Evolutionary conservation across 1,284 basidiomycete species (phyloP).

Genomic region (Golubevia pallescens): DNA sequence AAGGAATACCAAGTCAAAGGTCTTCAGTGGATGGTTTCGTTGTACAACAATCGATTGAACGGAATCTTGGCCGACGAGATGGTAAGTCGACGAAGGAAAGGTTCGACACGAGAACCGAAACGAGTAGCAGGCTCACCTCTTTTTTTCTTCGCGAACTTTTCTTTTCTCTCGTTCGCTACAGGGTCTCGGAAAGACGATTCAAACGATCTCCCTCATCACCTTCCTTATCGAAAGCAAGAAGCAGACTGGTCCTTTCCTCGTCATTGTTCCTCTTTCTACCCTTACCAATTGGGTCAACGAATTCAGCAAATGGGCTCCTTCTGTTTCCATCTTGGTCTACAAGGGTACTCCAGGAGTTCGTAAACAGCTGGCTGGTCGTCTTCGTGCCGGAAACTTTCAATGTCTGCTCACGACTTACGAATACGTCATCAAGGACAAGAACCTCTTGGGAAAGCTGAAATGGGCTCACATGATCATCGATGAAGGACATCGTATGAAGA

Average conservation of each 20-base stretch:
- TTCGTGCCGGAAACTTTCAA: constrained; percentile 58
- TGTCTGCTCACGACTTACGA: constrained; percentile 63
- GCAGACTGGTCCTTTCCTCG: constrained; percentile 61
- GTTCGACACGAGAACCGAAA: neutral
- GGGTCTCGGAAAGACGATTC: constrained; percentile 64
- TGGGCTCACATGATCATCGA: constrained; percentile 65
- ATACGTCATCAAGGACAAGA: constrained; percentile 65
- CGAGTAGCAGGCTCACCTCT: neutral
- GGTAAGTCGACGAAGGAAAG: constrained; percentile 8
- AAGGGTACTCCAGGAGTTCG: constrained; percentile 60
- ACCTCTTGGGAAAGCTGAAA: constrained; percentile 62
- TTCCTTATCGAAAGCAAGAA: constrained; percentile 64
- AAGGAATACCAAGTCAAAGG: constrained; percentile 65
- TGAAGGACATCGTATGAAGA: constrained; percentile 65
- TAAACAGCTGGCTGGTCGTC: constrained; percentile 46
- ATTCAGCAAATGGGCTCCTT: constrained; percentile 62
- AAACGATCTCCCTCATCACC: constrained; percentile 64
- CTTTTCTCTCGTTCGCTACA: neutral
- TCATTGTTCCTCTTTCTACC: constrained; percentile 63
- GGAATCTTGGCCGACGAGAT: constrained; percentile 64
- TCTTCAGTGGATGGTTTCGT: constrained; percentile 64
- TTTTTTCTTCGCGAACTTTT: neutral
- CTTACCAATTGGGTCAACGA: constrained; percentile 64
- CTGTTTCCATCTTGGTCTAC: constrained; percentile 57
- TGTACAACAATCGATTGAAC: constrained; percentile 64